Conservation (phyloP, 2,329 filamentous ascomycete species). For the Fusarium secorum region DNA sequence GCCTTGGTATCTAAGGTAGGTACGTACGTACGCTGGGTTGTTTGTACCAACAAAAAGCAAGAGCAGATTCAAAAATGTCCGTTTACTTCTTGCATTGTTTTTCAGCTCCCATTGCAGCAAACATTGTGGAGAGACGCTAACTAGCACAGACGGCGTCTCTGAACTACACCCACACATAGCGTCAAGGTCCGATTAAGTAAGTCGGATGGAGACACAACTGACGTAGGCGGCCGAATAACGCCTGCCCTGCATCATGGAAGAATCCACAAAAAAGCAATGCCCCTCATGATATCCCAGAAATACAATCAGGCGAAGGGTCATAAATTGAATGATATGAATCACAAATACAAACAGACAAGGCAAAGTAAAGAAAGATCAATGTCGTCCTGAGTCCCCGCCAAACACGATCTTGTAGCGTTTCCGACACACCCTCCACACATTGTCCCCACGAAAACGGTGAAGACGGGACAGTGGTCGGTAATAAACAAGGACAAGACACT, state of each 20-base stretch:
- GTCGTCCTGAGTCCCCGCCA: neutral
- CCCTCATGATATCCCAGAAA: neutral
- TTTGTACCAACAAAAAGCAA: neutral
- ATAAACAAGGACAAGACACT: neutral
- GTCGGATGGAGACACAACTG: neutral
- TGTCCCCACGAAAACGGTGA: constrained; percentile 41
- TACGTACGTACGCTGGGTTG: neutral
- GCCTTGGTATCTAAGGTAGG: neutral
- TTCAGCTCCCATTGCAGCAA: neutral
- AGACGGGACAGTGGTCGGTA: constrained; percentile 3
- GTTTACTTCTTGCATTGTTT: neutral
- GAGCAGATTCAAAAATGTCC: neutral
- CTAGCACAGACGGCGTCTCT: neutral
- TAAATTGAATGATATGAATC: neutral
- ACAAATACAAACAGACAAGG: neutral
- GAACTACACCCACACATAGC: neutral
- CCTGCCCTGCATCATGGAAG: neutral
- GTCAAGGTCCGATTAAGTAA: neutral
- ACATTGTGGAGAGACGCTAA: neutral
- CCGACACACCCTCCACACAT: constrained; percentile 20
- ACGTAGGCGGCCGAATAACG: constrained; percentile 7
- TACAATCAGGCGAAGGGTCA: neutral
- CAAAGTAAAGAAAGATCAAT: neutral
- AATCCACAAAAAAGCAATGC: neutral
- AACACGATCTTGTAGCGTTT: constrained; percentile 19